Conservation (phyloP, 179 eudicot genomes). For the Gypsophila paniculata region DNA sequence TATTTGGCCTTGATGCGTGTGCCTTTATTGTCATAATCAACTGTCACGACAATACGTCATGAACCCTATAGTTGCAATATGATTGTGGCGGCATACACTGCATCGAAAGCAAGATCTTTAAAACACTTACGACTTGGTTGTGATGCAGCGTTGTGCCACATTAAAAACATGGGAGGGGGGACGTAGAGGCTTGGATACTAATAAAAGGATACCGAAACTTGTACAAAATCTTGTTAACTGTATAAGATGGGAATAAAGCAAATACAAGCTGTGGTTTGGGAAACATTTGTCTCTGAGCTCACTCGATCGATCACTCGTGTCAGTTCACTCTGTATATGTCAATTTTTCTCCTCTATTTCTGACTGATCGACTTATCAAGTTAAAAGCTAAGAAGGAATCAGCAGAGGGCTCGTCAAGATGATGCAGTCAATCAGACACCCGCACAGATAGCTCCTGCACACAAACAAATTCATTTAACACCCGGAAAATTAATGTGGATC, state of each 20-base stretch:
- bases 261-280: conserved; percentile 3
- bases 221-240: background rate
- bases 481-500: background rate
- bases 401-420: conserved; percentile 8
- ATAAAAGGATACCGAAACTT: background rate
- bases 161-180: background rate
- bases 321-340: background rate
- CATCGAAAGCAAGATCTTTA: background rate
- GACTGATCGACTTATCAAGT: background rate
- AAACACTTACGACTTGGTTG: background rate
- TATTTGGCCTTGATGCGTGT: background rate
- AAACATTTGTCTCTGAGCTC: background rate
- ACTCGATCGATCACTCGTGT: background rate
- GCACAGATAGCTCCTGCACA: conserved; percentile 47
- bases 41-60: too few species aligned
- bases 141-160: background rate
- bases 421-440: conserved; percentile 32
- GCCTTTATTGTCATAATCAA: too few species aligned
- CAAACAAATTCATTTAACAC: conserved; percentile 16
- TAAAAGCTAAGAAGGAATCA: conserved; percentile 6
- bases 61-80: background rate
- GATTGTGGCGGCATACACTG: too few species aligned
- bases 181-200: background rate
- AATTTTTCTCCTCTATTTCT: background rate
- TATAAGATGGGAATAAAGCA: background rate